Evolutionary conservation across 2,329 filamentous ascomycete species (phyloP).

Genomic region (Neurospora sp.): DNA sequence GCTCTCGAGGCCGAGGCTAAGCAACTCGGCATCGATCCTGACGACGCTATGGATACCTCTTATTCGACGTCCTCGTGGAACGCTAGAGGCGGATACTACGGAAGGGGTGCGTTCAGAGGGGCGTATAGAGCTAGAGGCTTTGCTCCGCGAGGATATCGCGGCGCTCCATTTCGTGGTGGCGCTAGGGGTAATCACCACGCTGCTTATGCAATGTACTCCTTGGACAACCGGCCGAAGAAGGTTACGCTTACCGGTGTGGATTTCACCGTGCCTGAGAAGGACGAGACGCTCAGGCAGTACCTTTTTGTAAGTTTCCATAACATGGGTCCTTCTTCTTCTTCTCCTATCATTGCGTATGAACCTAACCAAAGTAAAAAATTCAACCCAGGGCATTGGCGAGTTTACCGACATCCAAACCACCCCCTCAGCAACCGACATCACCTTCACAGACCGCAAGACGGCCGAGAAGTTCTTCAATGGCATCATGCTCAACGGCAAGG

Average conservation of each 20-base stretch:
- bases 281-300: conserved; percentile 62
- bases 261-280: conserved; percentile 50
- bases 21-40: conserved; percentile 56
- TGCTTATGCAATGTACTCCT: conserved; percentile 52
- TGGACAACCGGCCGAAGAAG: conserved; percentile 68
- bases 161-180: conserved; percentile 21
- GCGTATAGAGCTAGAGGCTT: conserved; percentile 17
- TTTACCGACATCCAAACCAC: conserved; percentile 48
- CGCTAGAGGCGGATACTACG: conserved; percentile 9
- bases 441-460: conserved; percentile 58
- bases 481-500: conserved; percentile 34
- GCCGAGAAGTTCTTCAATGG: conserved; percentile 61
- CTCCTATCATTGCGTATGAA: not conserved
- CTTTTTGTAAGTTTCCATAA: conserved; percentile 46
- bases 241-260: conserved; percentile 55
- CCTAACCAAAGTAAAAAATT: conserved; percentile 18
- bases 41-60: conserved; percentile 32
- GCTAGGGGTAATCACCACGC: conserved; percentile 24
- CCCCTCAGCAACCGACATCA: conserved; percentile 40
- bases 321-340: conserved; percentile 23
- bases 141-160: conserved; percentile 22
- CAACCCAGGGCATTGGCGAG: conserved; percentile 47
- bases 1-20: conserved; percentile 65
- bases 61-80: conserved; percentile 21
- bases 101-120: conserved; percentile 11